Evolutionary conservation across 805 yeast species (phyloP), one percentile per base, ranked within the genome.

Genomic region (Candida piceae): DNA sequence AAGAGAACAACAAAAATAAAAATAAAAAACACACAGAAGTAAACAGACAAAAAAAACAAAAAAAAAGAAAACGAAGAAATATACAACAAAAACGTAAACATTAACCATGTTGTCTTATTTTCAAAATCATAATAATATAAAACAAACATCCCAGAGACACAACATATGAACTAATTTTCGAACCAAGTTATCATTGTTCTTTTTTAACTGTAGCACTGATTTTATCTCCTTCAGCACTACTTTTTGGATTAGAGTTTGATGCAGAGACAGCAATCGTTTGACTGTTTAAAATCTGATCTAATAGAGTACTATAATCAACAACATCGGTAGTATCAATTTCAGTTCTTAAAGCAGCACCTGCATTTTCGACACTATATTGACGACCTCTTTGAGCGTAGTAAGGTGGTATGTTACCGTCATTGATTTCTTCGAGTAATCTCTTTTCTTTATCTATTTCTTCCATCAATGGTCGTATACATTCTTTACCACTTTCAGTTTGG

Each of bases 401-500:
- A n/a, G n/a, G n/a, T n/a, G n/a, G n/a, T n/a, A n/a, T n/a, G n/a
- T n/a, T n/a, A n/a, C n/a, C n/a, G n/a, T n/a, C n/a, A n/a, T n/a
- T n/a, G n/a, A n/a, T n/a, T n/a, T n/a, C n/a, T n/a, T n/a, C n/a
- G n/a, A n/a, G n/a, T n/a, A 12, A 6, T 21, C 18, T 18, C 15
- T 42, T 43, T 23, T 48, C 51, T 17, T 24, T 32, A 17, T 45
- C 50, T 13, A 49, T 79, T 46, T 81, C 88, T 31, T 77, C 80
- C 63, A 80, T 71, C 43, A 81, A 62, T 0, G 85, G 84, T 35
- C 73, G 62, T 21, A 84, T 78, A 61, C 94, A 84, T 34, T 69
- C 67, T 63, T 79, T 77, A 4, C 93, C 93, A 22, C 83, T 76
- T 48, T 81, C 90, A 0, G 94, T 83, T 50, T 83, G 74, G 57